These are phyloP conservation scores for Geranium brycei DNA, from an alignment of 345 rosid genomes.

Conservation along the genomic window DNA sequence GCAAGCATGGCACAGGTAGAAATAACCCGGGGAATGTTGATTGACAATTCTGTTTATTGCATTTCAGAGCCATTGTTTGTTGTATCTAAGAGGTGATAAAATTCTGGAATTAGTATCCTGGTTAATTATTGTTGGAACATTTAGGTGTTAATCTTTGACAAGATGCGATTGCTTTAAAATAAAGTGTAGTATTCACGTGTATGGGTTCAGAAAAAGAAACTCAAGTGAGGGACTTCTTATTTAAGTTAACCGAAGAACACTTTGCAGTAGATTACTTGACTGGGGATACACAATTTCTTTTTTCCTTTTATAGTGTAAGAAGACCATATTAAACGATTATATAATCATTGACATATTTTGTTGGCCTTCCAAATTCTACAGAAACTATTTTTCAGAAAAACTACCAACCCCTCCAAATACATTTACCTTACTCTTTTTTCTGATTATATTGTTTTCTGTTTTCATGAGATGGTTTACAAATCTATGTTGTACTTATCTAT, in stretches of 20 bases:
- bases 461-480: constrained; percentile 6
- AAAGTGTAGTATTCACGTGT: too few relatives aligned
- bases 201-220: too few relatives aligned
- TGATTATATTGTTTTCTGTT: not conserved
- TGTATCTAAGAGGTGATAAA: not conserved
- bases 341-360: not conserved
- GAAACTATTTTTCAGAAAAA: not conserved
- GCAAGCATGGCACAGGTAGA: constrained; percentile 98
- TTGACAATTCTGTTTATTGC: constrained; percentile 3
- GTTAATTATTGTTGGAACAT: too few relatives aligned
- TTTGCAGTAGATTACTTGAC: not conserved
- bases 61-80: not conserved
- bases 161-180: too few relatives aligned
- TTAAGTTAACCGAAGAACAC: too few relatives aligned
- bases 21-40: constrained; percentile 4
- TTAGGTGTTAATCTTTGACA: too few relatives aligned
- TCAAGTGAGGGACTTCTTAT: too few relatives aligned
- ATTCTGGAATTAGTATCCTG: not conserved
- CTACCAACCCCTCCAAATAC: not conserved
- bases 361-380: not conserved
- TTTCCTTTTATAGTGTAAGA: not conserved
- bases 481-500: not conserved
- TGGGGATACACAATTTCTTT: not conserved
- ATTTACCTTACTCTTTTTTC: constrained; percentile 1
- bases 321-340: not conserved